Percentiles rank a stretch among this genome's conserved stretches.
phyloP scores from a whole-genome alignment of 371 early-diverging fungal genomes.

The Lichtheimia corymbifera region DNA sequence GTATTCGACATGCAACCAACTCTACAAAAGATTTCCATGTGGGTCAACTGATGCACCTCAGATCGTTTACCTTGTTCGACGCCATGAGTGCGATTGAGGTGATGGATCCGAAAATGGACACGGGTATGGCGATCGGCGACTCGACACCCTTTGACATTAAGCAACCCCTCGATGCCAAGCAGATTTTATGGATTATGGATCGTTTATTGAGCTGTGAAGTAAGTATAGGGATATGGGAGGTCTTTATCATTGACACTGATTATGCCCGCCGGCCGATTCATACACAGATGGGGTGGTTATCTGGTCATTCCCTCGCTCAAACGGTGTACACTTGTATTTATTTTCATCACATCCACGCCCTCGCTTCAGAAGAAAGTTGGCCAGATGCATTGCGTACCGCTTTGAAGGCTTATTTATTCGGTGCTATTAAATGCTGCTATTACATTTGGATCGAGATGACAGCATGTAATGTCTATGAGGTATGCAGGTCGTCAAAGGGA shows the following conservation, averaged over 20 bases:
- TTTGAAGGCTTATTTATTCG: constrained; percentile 54
- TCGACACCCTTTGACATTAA: constrained; percentile 44
- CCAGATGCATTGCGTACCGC: constrained; percentile 41
- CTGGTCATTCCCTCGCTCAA: constrained; percentile 73
- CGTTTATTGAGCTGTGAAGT: constrained; percentile 64
- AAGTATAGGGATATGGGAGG: background rate
- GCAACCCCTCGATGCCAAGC: constrained; percentile 30
- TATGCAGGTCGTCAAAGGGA: constrained; percentile 11
- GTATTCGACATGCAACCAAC: background rate
- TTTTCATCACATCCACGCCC: constrained; percentile 51
- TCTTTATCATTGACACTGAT: too few relatives aligned
- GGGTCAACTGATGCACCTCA: constrained; percentile 64
- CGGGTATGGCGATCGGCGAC: constrained; percentile 61
- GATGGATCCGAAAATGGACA: constrained; percentile 86
- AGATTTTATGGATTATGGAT: constrained; percentile 71
- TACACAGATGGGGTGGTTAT: constrained; percentile 71
- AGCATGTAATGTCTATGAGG: constrained; percentile 64
- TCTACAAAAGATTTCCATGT: constrained; percentile 55
- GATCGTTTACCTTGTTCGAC: constrained; percentile 67
- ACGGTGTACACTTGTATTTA: constrained; percentile 75
- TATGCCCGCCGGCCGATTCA: too few relatives aligned
- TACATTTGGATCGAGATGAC: constrained; percentile 66
- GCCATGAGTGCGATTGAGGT: constrained; percentile 84
- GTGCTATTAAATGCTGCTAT: constrained; percentile 56
- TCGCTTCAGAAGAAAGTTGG: constrained; percentile 27